Conservation (phyloP, 2,329 filamentous ascomycete species). For the Chaetothyriales sp. region DNA sequence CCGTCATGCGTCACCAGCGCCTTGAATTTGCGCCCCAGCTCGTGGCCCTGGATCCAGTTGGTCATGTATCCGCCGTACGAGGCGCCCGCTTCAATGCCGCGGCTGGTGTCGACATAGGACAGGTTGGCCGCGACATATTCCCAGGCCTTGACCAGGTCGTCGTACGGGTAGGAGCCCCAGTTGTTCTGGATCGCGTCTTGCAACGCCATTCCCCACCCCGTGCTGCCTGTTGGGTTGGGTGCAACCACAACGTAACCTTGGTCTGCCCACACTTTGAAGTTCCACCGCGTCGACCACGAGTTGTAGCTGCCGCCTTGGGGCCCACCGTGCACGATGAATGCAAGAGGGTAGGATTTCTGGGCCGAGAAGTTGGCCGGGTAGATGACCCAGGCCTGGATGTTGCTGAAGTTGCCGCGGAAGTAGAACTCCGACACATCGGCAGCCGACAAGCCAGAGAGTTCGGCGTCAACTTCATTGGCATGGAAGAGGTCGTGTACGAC, state of each 20-base stretch:
- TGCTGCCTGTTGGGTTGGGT: conserved; percentile 72
- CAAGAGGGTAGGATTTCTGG: conserved; percentile 61
- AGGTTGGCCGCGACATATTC: conserved; percentile 46
- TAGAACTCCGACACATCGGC: conserved; percentile 27
- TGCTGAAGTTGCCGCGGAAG: conserved; percentile 24
- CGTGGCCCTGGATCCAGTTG: conserved; percentile 82
- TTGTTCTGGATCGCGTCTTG: conserved; percentile 63
- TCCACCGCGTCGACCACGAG: conserved; percentile 72
- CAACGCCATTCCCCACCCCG: conserved; percentile 66
- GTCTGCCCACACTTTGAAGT: conserved; percentile 72
- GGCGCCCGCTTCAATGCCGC: conserved; percentile 29
- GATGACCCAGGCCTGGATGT: conserved; percentile 28
- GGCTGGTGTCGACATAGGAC: conserved; percentile 26
- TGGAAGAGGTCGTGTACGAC: conserved; percentile 21
- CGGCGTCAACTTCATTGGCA: conserved; percentile 29
- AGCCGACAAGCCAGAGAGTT: conserved; percentile 24
- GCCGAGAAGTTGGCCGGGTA: conserved; percentile 47
- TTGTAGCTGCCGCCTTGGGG: conserved; percentile 66
- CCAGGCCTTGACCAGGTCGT: conserved; percentile 66
- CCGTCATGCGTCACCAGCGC: conserved; percentile 82
- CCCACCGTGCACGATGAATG: conserved; percentile 70
- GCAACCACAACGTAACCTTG: conserved; percentile 73
- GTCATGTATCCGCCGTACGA: conserved; percentile 35
- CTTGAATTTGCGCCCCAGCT: conserved; percentile 70
- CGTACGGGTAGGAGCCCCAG: conserved; percentile 76